Base-by-base conservation (phyloP, 257 asterid species). In the Salvia hispanica region DNA sequence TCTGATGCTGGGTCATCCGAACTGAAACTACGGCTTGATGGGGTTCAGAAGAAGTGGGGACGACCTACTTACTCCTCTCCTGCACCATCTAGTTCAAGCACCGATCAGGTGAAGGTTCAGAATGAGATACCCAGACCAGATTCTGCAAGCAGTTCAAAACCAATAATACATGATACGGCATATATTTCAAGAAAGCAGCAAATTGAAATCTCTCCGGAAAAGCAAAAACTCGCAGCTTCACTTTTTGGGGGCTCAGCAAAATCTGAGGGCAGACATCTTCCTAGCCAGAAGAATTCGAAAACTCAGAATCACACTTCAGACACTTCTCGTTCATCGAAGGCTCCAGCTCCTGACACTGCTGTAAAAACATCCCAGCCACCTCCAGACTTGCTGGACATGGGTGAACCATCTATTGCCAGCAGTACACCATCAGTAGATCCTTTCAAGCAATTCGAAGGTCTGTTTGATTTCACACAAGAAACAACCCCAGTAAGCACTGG, bases 41-140 rank as follows among this genome's bases (percentile, higher is more conserved):
- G 99, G 64, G 96, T 94, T 62, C 99, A 94, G 53, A 84, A 54
- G 73, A 94, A 91, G 80, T 91, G 97, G 99, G 99, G 97, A n/a
- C 85, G 81, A 46, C 91, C 96, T 21, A 64, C 84, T 48, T 84
- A 79, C 86, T 79, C 92, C 66, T 52, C 91, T 53, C 57, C 95
- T 1, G 43, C 82, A 21, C 82, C 96, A 67, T 77, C 97, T 39
- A 75, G 89, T 42, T 79, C 93, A 39, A 74, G 48, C 70, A 58
- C 78, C 5, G 87, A 84, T 28, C 16, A 62, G 33, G 67, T 58
- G 21, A 83, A 78, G 73, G 64, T 73, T 78, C 92, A 80, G 75
- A 80, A 78, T 45, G 96, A 86, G 74, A 64, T 85, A 13, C 58
- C 91, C 56, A 85, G 62, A 58, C 78, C 63, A 9, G 82, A 77